Conservation (phyloP, 1,284 basidiomycete species). For the Veloboletus limbatus region DNA sequence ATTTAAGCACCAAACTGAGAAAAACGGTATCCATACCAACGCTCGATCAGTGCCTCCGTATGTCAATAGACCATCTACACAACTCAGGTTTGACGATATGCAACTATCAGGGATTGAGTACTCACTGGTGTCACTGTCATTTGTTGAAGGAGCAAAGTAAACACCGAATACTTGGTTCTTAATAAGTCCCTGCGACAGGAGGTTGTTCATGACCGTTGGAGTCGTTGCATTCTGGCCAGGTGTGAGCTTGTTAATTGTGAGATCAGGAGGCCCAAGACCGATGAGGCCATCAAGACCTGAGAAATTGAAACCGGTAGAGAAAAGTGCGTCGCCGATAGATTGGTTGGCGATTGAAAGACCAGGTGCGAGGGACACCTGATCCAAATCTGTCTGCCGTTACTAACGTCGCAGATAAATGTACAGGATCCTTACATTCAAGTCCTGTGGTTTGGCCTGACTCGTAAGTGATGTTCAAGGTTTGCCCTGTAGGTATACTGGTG, state of each 20-base stretch:
- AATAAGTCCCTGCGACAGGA: constrained; percentile 19
- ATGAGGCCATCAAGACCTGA: constrained; percentile 23
- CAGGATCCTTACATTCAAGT: constrained; percentile 19
- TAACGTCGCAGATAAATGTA: too few relatives aligned
- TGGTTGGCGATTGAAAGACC: constrained; percentile 22
- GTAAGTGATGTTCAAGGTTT: constrained; percentile 26
- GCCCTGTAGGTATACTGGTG: constrained; percentile 23
- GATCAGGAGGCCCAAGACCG: constrained; percentile 26
- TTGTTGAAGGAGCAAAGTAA: constrained; percentile 24
- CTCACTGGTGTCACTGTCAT: constrained; percentile 19
- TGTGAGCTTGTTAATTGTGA: constrained; percentile 18
- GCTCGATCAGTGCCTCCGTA: constrained; percentile 23
- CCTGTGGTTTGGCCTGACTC: constrained; percentile 23
- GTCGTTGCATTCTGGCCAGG: constrained; percentile 9
- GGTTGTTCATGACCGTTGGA: constrained; percentile 29
- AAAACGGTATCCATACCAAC: constrained; percentile 15
- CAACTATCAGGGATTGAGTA: not conserved
- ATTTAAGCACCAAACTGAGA: not conserved
- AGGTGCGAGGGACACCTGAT: constrained; percentile 21
- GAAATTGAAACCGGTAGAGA: constrained; percentile 5
- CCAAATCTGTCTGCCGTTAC: constrained; percentile 19
- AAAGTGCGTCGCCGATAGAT: constrained; percentile 25
- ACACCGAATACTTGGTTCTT: constrained; percentile 18
- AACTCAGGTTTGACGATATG: not conserved
- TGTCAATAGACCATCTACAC: constrained; percentile 25